phyloP scores from a whole-genome alignment of 495 filamentous ascomycete genomes.

The Neurospora sp. region DNA sequence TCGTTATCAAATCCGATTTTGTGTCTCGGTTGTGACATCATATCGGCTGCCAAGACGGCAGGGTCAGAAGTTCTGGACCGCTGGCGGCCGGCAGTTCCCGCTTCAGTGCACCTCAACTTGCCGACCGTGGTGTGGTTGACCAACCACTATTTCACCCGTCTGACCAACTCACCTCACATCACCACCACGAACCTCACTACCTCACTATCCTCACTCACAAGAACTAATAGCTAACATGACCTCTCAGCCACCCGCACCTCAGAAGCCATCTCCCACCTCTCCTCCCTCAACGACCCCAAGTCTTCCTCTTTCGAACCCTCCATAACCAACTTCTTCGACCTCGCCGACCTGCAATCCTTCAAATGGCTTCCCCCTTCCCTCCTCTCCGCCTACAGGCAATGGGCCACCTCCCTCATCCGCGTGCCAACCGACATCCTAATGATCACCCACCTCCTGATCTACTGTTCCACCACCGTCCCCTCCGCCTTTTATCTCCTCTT shows the following conservation, averaged over 20 bases:
- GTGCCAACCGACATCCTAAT: slow-evolving; percentile 46
- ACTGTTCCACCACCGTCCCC: slow-evolving; percentile 56
- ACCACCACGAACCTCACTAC: neutral
- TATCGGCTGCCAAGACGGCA: neutral
- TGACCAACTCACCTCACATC: neutral
- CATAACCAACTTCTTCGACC: slow-evolving; percentile 29
- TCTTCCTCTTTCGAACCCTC: slow-evolving; percentile 26
- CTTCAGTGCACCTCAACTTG: neutral
- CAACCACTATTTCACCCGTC: neutral
- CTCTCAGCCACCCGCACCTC: neutral
- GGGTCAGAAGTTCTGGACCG: neutral
- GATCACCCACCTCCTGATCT: slow-evolving; percentile 64
- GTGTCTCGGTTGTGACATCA: neutral
- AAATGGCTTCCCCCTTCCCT: neutral
- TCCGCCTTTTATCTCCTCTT: slow-evolving; percentile 51
- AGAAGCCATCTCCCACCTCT: neutral
- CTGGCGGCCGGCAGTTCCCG: neutral
- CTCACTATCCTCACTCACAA: neutral
- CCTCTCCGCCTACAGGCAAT: slow-evolving; percentile 13
- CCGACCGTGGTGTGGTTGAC: neutral
- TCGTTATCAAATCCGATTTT: neutral
- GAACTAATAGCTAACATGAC: neutral
- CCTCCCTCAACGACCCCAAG: slow-evolving; percentile 39
- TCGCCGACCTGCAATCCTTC: slow-evolving; percentile 9
- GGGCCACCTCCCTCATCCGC: slow-evolving; percentile 20